A percentile compares a stretch with the other conserved stretches of the same genome.
Conservation (phyloP, 768 basidiomycete species). For the Mycena indigotica region DNA sequence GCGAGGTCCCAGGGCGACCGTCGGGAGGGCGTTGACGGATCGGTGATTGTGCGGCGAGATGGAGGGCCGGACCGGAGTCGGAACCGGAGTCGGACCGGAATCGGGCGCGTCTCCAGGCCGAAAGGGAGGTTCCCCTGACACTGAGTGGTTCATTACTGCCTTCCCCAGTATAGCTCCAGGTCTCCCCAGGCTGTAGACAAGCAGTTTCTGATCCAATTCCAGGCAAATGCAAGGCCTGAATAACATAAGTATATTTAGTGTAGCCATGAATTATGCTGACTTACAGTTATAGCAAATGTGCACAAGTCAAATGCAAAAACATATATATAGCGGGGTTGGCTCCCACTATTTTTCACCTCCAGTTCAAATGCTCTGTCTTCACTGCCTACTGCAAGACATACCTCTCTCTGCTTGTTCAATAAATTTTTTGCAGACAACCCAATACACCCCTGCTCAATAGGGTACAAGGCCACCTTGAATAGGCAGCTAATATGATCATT, state of each 20-base stretch:
- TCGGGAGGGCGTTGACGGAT: no score
- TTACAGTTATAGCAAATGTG: conserved; percentile 18
- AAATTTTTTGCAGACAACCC: not conserved
- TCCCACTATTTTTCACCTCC: conserved; percentile 17
- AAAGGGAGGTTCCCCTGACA: no score
- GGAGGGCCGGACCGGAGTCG: no score
- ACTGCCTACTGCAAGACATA: not conserved
- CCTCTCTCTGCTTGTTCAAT: not conserved
- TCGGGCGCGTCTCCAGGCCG: no score
- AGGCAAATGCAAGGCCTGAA: not conserved
- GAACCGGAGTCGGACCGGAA: no score
- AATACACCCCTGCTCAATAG: not conserved
- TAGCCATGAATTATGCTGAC: conserved; percentile 26
- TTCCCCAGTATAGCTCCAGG: no score
- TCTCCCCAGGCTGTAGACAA: no score
- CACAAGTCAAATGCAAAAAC: conserved; percentile 27
- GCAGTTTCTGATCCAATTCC: not conserved
- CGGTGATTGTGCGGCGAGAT: no score
- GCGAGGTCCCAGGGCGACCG: no score
- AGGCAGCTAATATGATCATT: no score
- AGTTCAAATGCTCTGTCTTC: conserved; percentile 19
- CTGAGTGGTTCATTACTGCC: no score
- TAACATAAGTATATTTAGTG: not conserved
- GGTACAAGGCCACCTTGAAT: not conserved
- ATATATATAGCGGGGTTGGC: conserved; percentile 19